These are phyloP conservation scores for Nasturtium officinale DNA, from an alignment of 345 rosid species.

Conservation along the genomic window DNA sequence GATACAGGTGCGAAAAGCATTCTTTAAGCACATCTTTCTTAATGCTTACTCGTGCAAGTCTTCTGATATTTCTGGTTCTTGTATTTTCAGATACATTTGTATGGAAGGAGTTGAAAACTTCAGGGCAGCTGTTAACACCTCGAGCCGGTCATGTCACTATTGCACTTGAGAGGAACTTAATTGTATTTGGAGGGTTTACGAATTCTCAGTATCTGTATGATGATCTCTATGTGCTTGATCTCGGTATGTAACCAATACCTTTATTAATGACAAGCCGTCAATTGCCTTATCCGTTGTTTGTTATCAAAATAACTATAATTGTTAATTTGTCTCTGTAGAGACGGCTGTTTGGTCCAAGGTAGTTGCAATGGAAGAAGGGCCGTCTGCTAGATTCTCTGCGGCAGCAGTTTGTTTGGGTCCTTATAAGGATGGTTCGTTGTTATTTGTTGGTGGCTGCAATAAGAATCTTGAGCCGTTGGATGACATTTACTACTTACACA, in stretches of 20 bases:
- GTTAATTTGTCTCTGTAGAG: constrained; percentile 50
- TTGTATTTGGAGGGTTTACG: constrained; percentile 94
- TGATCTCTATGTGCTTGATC: constrained; percentile 80
- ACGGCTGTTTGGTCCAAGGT: constrained; percentile 80
- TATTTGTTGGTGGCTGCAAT: constrained; percentile 89
- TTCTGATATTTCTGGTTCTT: constrained; percentile 34
- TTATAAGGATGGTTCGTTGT: constrained; percentile 61
- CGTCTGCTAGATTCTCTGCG: constrained; percentile 88
- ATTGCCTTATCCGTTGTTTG: not conserved
- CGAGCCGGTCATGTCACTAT: constrained; percentile 92
- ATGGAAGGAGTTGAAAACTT: constrained; percentile 76
- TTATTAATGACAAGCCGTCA: not conserved
- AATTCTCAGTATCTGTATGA: constrained; percentile 77
- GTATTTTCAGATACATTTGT: constrained; percentile 61
- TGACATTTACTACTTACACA: constrained; percentile 80
- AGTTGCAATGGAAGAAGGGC: constrained; percentile 65
- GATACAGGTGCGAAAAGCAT: constrained; percentile 65
- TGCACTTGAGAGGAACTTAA: constrained; percentile 74
- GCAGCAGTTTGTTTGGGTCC: constrained; percentile 90
- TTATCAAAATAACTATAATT: not conserved
- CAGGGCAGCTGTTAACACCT: constrained; percentile 77
- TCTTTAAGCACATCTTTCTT: constrained; percentile 10
- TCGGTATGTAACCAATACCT: constrained; percentile 59
- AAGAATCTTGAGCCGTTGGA: constrained; percentile 89
- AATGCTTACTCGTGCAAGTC: constrained; percentile 6